A percentile compares a stretch with the other conserved stretches of the same genome.
Conservation (phyloP, 768 basidiomycete species). For the Lactarius hengduanensis region DNA sequence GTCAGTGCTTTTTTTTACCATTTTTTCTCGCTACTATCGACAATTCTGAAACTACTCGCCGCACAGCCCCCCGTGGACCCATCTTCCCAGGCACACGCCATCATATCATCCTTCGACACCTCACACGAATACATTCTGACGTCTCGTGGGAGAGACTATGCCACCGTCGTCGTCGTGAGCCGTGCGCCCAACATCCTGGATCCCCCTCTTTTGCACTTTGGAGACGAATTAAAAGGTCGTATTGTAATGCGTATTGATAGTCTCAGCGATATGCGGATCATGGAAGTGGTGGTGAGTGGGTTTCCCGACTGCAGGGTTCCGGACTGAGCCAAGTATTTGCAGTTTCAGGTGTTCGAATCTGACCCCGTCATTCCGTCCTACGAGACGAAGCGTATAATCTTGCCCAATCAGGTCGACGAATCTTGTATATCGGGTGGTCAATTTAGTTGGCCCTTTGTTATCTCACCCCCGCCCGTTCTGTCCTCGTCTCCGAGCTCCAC, state of each 20-base stretch:
- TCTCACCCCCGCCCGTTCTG: background rate
- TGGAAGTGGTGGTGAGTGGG: conserved; percentile 23
- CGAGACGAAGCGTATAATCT: conserved; percentile 8
- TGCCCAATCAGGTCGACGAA: conserved; percentile 6
- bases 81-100: background rate
- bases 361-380: background rate
- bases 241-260: conserved; percentile 8
- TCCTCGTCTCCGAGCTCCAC: background rate
- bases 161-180: conserved; percentile 13
- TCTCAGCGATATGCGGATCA: conserved; percentile 5
- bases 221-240: conserved; percentile 20
- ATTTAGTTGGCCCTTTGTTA: conserved; percentile 19
- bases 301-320: no score
- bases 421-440: conserved; percentile 1
- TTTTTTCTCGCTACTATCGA: no score
- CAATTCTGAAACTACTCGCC: no score
- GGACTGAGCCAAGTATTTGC: background rate
- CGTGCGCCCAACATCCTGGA: background rate
- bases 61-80: no score
- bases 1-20: no score
- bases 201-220: conserved; percentile 12
- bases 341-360: conserved; percentile 14
- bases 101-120: background rate
- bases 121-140: conserved; percentile 3
- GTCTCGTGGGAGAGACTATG: conserved; percentile 23